Conservation (phyloP, 768 basidiomycete species). For the Amanita molliuscula region DNA sequence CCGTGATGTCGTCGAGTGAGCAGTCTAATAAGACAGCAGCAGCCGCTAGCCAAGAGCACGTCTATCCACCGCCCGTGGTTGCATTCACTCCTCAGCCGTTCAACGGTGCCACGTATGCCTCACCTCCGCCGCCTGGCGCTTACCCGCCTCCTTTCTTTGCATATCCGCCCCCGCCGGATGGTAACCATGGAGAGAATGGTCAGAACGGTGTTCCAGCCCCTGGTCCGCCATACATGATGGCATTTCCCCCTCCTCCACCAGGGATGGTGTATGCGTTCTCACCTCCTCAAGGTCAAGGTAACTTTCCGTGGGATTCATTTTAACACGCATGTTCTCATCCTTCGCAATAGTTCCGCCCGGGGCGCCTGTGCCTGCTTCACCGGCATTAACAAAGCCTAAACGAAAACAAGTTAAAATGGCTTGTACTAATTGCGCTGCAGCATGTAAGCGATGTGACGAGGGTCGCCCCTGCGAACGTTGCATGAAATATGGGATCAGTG, state of each 20-base stretch:
- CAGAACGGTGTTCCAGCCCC: conserved; percentile 22
- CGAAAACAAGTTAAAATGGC: conserved; percentile 88
- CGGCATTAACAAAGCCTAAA: conserved; percentile 41
- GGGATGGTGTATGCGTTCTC: conserved; percentile 37
- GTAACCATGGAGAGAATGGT: conserved; percentile 22
- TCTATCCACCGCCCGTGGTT: conserved; percentile 21
- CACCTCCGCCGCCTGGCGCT: conserved; percentile 22
- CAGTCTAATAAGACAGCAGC: conserved; percentile 20
- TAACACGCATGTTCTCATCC: neutral
- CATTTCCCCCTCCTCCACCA: conserved; percentile 26
- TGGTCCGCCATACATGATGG: conserved; percentile 27
- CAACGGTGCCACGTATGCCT: conserved; percentile 21
- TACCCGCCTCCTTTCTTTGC: conserved; percentile 31
- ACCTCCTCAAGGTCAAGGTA: conserved; percentile 28
- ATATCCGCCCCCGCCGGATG: conserved; percentile 31
- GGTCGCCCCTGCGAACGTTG: conserved; percentile 85
- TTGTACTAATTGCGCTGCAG: conserved; percentile 82
- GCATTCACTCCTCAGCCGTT: conserved; percentile 23
- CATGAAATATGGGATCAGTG: conserved; percentile 74
- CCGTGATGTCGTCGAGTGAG: conserved; percentile 21
- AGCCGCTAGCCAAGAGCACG: conserved; percentile 20
- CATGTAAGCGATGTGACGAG: conserved; percentile 86
- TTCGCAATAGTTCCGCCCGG: conserved; percentile 12
- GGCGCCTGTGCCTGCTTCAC: conserved; percentile 15
- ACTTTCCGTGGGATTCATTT: conserved; percentile 10